A percentile compares a stretch with the other conserved stretches of the same genome.
phyloP scores from a whole-genome alignment of 2,329 filamentous ascomycete species.

The Microdochium trichocladiopsis region DNA sequence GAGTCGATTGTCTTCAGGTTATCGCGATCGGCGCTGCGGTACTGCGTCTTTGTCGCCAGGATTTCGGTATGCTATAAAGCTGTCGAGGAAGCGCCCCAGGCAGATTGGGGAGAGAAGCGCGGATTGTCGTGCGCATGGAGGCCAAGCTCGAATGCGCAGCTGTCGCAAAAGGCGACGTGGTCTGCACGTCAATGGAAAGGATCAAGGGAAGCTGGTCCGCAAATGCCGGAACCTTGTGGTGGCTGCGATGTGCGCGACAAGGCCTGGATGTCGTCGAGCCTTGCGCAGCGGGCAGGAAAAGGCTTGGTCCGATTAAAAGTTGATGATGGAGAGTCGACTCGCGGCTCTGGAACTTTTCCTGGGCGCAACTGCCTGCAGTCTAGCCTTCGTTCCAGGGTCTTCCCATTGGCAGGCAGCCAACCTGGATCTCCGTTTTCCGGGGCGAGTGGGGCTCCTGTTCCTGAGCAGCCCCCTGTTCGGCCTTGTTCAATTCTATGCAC shows the following conservation, averaged over 20 bases:
- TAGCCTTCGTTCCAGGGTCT: not conserved
- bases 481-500: not conserved
- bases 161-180: not conserved
- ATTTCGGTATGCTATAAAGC: not conserved
- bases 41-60: not conserved
- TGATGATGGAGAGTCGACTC: not conserved
- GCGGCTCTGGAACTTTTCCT: not conserved
- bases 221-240: no score
- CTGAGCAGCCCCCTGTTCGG: not conserved
- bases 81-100: not conserved
- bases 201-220: no score
- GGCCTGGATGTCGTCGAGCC: not conserved
- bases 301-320: not conserved
- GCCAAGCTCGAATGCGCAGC: not conserved
- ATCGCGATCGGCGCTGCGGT: not conserved
- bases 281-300: no score
- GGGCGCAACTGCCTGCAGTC: not conserved
- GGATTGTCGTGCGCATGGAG: not conserved
- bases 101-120: not conserved
- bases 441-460: not conserved
- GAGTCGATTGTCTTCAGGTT: not conserved
- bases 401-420: no score
- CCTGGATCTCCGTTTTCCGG: not conserved
- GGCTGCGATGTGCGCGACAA: not conserved
- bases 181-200: no score